Base-by-base conservation (phyloP, 352 stramenopile species). In the Phytophthora lateralis region DNA sequence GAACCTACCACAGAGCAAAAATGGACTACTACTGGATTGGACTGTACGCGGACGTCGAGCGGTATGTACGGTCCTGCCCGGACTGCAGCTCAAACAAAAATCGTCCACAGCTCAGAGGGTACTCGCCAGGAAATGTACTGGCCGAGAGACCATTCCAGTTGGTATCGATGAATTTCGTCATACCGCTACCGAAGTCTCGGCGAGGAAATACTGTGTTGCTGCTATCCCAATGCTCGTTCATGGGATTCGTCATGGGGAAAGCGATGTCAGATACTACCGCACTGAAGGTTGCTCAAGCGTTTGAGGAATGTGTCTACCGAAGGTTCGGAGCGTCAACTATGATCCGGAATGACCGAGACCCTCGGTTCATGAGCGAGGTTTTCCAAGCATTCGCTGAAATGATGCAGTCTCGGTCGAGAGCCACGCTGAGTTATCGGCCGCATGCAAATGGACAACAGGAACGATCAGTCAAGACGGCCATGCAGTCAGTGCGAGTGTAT, bases 11-110 rank as follows among this genome's bases (percentile, higher is more conserved):
- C 14, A 3, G 38, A 9, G 29, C 38, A 8, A 53, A 30, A 20
- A 14, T 12, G 12, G 27, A 43, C 10, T 42, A 53, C 18, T 42
- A 53, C 30, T 53, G 27, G 46, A 53, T 53, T 12, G 46, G 29
- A 18, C 46, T 53, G 9, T 41, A 14, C 11, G 44, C 37, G 2
- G 49, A 39, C 17, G 49, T 57, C 4, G 49, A 47, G 6, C 12
- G 10, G 24, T 37, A 57, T 38, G 20, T 57, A 0, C 2, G 24
- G 24, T 46, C 49, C 6, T 47, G 49, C 4, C 35, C 35, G 0
- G 49, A 57, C 11, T 57, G 35, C n/a, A 39, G 37, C 14, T 39
- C 49, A 4, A 57, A 37, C 24, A 57, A 57, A 12, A 47, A 21
- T 7, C 20, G 15, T 4, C 49, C 49, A 3, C 49, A 57, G 4